phyloP scores from a whole-genome alignment of 495 filamentous ascomycete species.

The Penicillium paxilli region DNA sequence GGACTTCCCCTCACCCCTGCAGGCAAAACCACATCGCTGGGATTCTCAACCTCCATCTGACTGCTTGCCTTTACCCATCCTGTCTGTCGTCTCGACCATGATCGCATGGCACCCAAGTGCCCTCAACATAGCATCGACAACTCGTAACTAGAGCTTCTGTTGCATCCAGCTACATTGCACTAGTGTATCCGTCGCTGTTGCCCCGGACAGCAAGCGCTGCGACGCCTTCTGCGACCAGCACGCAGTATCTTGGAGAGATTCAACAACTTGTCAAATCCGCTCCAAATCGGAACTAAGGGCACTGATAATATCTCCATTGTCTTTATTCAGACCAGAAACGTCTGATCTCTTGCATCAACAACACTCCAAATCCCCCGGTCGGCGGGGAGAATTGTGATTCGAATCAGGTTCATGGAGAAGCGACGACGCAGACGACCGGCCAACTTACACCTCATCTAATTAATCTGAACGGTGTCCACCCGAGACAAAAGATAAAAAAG shows the following conservation, averaged over 20 bases:
- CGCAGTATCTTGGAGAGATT: background rate
- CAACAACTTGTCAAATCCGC: background rate
- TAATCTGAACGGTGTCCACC: background rate
- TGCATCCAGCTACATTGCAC: background rate
- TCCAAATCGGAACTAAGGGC: background rate
- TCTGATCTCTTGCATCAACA: background rate
- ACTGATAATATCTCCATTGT: no score
- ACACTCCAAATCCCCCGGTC: slow-evolving; percentile 2
- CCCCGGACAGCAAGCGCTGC: no score
- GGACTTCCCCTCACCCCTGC: slow-evolving; percentile 32
- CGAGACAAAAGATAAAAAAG: background rate
- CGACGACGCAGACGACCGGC: slow-evolving; percentile 5
- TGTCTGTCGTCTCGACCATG: slow-evolving; percentile 8
- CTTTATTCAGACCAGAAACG: background rate
- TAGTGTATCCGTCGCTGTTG: no score
- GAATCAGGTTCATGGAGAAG: slow-evolving; percentile 23
- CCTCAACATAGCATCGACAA: background rate
- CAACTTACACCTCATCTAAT: background rate
- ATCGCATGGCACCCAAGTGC: background rate
- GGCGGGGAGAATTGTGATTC: background rate
- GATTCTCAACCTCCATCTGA: slow-evolving; percentile 19
- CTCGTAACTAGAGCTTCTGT: background rate
- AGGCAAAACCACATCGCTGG: slow-evolving; percentile 43
- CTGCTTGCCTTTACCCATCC: slow-evolving; percentile 2
- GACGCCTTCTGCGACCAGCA: background rate